phyloP scores from a whole-genome alignment of 495 filamentous ascomycete species.

The Podospora australis region DNA sequence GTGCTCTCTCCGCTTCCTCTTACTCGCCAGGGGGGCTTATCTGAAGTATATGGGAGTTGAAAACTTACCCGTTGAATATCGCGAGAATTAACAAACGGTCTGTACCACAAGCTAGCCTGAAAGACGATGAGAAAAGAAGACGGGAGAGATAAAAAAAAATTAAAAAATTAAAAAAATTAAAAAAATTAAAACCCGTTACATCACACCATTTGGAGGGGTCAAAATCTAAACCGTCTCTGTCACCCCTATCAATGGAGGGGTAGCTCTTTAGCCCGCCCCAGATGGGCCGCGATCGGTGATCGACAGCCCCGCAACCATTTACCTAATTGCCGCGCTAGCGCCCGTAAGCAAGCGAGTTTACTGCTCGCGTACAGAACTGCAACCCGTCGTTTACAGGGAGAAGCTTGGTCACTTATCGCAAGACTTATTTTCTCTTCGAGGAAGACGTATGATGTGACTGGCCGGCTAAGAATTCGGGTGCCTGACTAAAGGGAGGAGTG shows the following conservation, averaged over 20 bases:
- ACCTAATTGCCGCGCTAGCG: constrained; percentile 11
- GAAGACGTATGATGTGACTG: too few species aligned
- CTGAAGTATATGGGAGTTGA: background rate
- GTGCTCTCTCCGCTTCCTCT: too few species aligned
- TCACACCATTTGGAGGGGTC: constrained; percentile 7
- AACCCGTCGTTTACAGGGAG: too few species aligned
- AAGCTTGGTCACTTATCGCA: too few species aligned
- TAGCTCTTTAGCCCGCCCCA: constrained; percentile 3
- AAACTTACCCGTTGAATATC: background rate
- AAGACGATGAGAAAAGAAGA: background rate
- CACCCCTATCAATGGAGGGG: constrained; percentile 12
- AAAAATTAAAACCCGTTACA: too few species aligned
- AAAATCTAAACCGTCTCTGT: constrained; percentile 10
- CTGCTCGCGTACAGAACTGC: too few species aligned
- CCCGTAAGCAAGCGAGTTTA: too few species aligned
- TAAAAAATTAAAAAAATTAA: background rate
- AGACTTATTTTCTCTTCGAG: too few species aligned
- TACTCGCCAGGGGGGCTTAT: too few species aligned
- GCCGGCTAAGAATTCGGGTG: too few species aligned
- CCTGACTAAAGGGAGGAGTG: too few species aligned
- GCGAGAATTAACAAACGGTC: too few species aligned
- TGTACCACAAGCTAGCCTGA: background rate
- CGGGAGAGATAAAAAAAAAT: background rate
- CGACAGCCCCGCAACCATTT: constrained; percentile 9
- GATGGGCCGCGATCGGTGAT: constrained; percentile 13